These are phyloP conservation scores for Oryza brachyantha DNA, from an alignment of 176 grass and related monocot species.

Conservation along the genomic window DNA sequence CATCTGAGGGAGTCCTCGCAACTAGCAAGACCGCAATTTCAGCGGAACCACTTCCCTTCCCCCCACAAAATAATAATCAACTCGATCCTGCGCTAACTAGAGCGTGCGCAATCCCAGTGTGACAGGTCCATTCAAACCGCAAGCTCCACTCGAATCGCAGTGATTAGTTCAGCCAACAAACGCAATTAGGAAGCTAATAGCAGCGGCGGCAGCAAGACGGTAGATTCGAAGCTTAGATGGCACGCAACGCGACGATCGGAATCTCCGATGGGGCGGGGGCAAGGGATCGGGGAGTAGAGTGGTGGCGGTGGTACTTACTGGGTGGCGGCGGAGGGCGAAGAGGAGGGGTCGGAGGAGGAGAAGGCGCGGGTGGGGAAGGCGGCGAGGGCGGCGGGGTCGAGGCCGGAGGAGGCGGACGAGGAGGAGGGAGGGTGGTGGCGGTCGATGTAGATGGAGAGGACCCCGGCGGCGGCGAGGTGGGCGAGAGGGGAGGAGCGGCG, in stretches of 20 bases:
- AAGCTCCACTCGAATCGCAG: neutral
- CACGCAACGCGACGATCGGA: constrained; percentile 30
- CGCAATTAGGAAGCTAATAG: too few species aligned
- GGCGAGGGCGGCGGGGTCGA: constrained; percentile 33
- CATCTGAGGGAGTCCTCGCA: constrained; percentile 12
- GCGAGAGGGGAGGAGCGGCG: constrained; percentile 25
- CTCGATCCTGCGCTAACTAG: neutral
- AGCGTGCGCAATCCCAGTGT: constrained; percentile 9
- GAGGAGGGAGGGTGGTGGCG: constrained; percentile 7
- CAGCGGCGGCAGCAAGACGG: neutral
- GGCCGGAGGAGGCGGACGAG: constrained; percentile 22
- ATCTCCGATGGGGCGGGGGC: neutral
- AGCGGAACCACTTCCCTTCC: neutral
- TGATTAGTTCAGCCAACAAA: neutral
- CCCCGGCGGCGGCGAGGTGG: constrained; percentile 24
- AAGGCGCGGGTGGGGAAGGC: constrained; percentile 37
- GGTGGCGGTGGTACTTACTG: too few species aligned
- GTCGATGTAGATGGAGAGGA: constrained; percentile 16
- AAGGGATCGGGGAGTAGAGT: constrained; percentile 6
- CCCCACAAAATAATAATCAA: neutral
- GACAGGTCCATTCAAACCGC: neutral
- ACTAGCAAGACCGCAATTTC: neutral
- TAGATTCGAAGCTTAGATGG: constrained; percentile 15
- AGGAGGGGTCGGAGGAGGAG: neutral
- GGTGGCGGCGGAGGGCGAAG: neutral